Base-by-base conservation (phyloP, 257 asterid species). In the Capsicum baccatum region DNA sequence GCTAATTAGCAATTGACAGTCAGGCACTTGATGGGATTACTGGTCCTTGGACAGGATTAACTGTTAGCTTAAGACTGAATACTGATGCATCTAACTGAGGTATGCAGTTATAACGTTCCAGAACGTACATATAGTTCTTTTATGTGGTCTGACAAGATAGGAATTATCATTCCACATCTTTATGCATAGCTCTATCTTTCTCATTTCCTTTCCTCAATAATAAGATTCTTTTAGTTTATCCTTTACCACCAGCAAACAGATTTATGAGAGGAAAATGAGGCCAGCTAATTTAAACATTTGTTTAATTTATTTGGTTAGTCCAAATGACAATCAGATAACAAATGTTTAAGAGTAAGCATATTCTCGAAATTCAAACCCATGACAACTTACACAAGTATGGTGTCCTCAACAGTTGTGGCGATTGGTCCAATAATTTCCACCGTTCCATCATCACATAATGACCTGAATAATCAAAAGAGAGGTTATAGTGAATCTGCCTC, bases 391-490 rank as follows among this genome's bases (percentile, higher is more conserved):
- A 97, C 98, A 80, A 97, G 96, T 79, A 92, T 86, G 54, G 94
- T 85, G 88, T 97, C 99, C 91, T 97, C 99, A 85, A 95, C 97
- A 83, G 89, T 89, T 68, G 98, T 89, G 80, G 99, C 82, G 84
- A 97, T 92, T 80, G 99, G 97, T 59, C 99, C 99, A 52, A 97
- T 92, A 70, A 97, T 87, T 94, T 90, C 98, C 14, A 97, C 98
- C 44, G 98, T 95, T 89, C 99, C 97, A 4, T 95, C 84, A 86
- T 92, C 97, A 86, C 98, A 97, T 81, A 91, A 58, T 87, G 98
- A 85, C 83, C 99, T 97, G 94, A 79, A 84, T 85, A 84, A 85
- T 80, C 70, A 70, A 79, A 79, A 47, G 66, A 70, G 82, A 48
- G 55, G 76, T 19, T 48, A 48, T 6, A 19, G 60, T 73, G 59